These are phyloP conservation scores for Populus alba DNA, from an alignment of 345 rosid genomes.

Conservation along the genomic window DNA sequence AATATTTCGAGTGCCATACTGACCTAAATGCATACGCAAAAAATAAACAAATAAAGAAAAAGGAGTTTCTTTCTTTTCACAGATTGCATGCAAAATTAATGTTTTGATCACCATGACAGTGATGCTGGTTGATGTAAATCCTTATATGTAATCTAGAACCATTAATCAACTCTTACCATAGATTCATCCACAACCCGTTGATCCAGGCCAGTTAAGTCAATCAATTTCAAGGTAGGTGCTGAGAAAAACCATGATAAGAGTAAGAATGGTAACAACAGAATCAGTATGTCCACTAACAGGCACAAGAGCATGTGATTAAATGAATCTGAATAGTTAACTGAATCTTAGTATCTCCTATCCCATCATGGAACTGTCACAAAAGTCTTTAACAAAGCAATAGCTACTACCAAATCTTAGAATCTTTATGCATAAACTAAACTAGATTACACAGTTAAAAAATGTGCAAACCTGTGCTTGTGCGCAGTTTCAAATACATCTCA, in stretches of 20 bases:
- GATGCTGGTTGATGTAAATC: background rate
- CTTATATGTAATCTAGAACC: background rate
- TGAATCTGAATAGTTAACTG: background rate
- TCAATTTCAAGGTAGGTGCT: conserved; percentile 94
- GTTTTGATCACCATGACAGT: background rate
- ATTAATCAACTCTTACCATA: conserved; percentile 47
- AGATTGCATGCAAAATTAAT: background rate
- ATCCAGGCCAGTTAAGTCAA: conserved; percentile 96
- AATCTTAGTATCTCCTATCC: background rate
- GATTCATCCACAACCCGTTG: conserved; percentile 87
- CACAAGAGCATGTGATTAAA: background rate
- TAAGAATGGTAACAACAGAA: background rate
- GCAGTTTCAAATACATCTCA: conserved; percentile 80
- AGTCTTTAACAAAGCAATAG: background rate
- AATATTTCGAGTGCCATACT: background rate
- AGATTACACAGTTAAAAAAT: background rate
- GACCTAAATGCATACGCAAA: background rate
- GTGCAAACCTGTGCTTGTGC: conserved; percentile 82
- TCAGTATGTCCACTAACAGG: background rate
- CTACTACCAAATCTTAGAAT: background rate
- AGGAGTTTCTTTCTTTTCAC: background rate
- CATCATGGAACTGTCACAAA: background rate
- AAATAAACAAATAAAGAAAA: background rate
- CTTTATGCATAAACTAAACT: background rate
- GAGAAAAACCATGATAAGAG: conserved; percentile 15